Base-by-base conservation (phyloP, 345 rosid species). In the Triadica sebifera region DNA sequence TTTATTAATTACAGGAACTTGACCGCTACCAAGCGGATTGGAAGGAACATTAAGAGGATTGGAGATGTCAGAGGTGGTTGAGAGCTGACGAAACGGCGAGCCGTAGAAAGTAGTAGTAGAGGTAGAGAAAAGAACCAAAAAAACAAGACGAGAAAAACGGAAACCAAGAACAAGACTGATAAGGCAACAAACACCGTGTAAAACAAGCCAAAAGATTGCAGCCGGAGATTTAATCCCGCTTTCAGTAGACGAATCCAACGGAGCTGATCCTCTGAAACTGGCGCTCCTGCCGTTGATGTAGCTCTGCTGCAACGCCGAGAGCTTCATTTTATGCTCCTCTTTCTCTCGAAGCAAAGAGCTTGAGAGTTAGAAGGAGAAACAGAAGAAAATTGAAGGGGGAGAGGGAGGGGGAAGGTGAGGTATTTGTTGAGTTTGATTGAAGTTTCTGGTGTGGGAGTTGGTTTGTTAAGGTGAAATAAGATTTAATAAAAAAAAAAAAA, bases 131-230 rank as follows among this genome's bases (percentile, higher is more conserved):
- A 95, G 84, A 74, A 95, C 84, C 85, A 96, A 88, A 87, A 96
- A 93, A 57, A 93, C 93, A 16, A 96, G 84, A 37, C 97, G 91
- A 20, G 97, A 96, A 87, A 96, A 93, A 71, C 99, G 89, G 73
- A 85, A 96, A 3, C 99, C 99, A 24, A 96, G 93, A 37, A 96
- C 84, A 61, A 96, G 84, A 68, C 97, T 91, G 15, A 96, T 81
- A 76, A 96, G 87, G 83, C 99, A 96, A 71, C 93, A 90, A 17
- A 96, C 77, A 75, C 89, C 92, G 57, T 96, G 98, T 29, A 93
- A 55, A 60, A 87, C 38, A 4, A 96, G 81, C 98, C 98, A 93
- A 76, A 93, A 93, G 39, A 88, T 47, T 0, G 96, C 90, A 0
- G 86, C 85, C 16, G 94, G 83, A 0, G 97, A 89, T 86, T 88